Conservation (phyloP, 2,329 filamentous ascomycete species). For the Neonectria hederae region DNA sequence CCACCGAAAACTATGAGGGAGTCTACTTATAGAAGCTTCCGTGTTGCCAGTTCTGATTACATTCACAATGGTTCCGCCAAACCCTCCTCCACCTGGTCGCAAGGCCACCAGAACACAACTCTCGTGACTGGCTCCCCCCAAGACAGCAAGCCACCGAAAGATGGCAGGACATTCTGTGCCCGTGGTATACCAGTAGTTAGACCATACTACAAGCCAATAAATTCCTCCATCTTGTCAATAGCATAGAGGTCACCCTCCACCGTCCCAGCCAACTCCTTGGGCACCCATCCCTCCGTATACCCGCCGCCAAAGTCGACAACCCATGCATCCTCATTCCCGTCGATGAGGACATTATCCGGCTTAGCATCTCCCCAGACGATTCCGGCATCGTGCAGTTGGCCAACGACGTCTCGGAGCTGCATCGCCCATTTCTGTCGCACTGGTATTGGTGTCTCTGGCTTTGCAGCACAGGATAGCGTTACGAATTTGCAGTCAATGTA, state of each 20-base stretch:
- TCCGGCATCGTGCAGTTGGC: not conserved
- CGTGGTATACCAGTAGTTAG: constrained; percentile 2
- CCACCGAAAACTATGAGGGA: no score
- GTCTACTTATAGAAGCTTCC: no score
- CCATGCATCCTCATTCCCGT: not conserved
- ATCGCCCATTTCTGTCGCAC: constrained; percentile 25
- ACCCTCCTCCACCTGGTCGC: no score
- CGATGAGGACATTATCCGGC: not conserved
- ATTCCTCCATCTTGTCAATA: not conserved
- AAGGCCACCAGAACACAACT: no score
- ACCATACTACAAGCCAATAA: not conserved
- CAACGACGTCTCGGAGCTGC: not conserved
- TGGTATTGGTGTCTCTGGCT: not conserved
- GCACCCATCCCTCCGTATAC: constrained; percentile 4
- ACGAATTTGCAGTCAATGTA: constrained; percentile 24
- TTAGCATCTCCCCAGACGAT: constrained; percentile 12
- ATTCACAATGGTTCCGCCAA: no score
- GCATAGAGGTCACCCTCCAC: not conserved
- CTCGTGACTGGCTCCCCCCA: no score
- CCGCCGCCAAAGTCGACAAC: constrained; percentile 7
- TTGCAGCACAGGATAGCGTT: constrained; percentile 16
- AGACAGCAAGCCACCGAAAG: not conserved
- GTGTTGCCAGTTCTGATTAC: no score
- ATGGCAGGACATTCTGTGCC: constrained; percentile 8
- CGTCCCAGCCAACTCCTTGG: not conserved